Conservation (phyloP, 2,329 filamentous ascomycete genomes). For the Ophiostoma novo-ulmi region DNA sequence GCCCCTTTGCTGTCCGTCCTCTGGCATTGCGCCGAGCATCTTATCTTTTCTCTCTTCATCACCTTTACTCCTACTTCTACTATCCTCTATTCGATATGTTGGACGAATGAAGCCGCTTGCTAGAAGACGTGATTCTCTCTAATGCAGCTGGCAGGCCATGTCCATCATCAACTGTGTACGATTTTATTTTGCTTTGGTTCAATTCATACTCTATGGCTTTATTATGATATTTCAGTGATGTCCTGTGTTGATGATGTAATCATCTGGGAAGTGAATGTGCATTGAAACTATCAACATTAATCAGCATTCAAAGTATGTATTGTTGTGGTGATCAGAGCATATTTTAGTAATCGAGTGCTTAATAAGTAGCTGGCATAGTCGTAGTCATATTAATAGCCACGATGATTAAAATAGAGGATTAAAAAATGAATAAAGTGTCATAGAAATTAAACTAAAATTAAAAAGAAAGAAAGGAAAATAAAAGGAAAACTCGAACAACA, state of each 20-base stretch:
- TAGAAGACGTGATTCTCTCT: neutral
- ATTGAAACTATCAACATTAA: neutral
- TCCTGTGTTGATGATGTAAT: neutral
- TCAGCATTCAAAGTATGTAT: neutral
- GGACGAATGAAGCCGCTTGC: conserved; percentile 4
- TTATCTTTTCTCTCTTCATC: neutral
- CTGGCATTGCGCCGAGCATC: neutral
- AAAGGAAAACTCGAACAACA: neutral
- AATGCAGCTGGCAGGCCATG: conserved; percentile 5
- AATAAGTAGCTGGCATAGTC: neutral
- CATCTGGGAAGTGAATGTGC: neutral
- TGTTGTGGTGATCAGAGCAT: too few relatives aligned
- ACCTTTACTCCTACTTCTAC: neutral
- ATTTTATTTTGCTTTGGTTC: conserved; percentile 7
- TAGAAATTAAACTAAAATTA: neutral
- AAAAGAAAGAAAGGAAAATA: neutral
- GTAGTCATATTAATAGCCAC: too few relatives aligned
- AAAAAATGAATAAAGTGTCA: neutral
- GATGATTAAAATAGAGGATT: neutral
- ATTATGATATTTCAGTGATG: neutral
- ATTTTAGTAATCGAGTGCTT: neutral
- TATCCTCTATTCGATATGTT: conserved; percentile 5
- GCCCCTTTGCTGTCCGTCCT: neutral
- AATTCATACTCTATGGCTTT: neutral
- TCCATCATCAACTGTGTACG: neutral